These are phyloP conservation scores for Calonectria hongkongensis DNA, from an alignment of 2,329 filamentous ascomycete genomes.

Conservation along the genomic window DNA sequence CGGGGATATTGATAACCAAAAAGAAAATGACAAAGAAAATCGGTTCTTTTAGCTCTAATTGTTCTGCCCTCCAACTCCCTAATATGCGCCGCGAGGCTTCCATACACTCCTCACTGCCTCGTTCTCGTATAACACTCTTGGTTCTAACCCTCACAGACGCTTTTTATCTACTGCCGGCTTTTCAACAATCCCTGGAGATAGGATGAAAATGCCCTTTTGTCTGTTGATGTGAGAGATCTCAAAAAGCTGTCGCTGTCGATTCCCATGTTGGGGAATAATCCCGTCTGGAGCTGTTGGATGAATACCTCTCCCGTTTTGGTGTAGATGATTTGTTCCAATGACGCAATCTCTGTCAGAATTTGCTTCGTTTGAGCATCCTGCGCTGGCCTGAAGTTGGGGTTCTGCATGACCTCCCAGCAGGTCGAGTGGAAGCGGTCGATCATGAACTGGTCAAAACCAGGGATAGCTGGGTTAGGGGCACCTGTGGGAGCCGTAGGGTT, in stretches of 20 bases:
- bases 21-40: constrained; percentile 53
- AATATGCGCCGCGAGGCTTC: constrained; percentile 56
- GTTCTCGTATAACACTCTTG: constrained; percentile 60
- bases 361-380: constrained; percentile 90
- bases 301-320: constrained; percentile 91
- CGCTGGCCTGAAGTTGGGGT: constrained; percentile 85
- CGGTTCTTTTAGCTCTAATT: constrained; percentile 56
- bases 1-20: constrained; percentile 51
- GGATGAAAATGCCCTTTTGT: constrained; percentile 77
- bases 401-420: constrained; percentile 91
- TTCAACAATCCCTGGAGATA: constrained; percentile 78
- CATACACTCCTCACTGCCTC: constrained; percentile 39
- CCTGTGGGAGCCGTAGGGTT: constrained; percentile 70
- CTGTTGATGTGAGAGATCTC: constrained; percentile 73
- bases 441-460: constrained; percentile 94
- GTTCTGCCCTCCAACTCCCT: constrained; percentile 55
- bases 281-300: constrained; percentile 78
- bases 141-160: constrained; percentile 8
- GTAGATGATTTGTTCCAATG: constrained; percentile 91
- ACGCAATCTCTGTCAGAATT: constrained; percentile 90
- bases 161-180: constrained; percentile 58
- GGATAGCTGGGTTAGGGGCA: constrained; percentile 76
- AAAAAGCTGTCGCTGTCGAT: constrained; percentile 78
- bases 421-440: constrained; percentile 91
- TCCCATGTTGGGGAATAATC: constrained; percentile 79